Conservation (phyloP, 2,329 filamentous ascomycete species). For the Achaetomium macrosporum region DNA sequence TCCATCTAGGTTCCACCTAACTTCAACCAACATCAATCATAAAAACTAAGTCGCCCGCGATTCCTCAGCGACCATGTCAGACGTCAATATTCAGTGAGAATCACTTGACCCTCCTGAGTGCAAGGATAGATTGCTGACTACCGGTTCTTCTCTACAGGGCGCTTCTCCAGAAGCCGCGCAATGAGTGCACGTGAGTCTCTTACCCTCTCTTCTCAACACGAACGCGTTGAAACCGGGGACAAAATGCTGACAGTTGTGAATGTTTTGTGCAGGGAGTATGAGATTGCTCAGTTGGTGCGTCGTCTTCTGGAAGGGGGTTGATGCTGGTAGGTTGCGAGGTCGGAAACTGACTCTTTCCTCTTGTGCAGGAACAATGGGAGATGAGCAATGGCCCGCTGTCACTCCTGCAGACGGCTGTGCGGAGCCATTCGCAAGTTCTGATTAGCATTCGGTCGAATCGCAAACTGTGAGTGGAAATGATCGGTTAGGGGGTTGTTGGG, state of each 20-base stretch:
- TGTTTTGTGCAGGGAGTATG: constrained; percentile 65
- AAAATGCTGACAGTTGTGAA: not conserved
- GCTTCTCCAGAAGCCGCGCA: constrained; percentile 25
- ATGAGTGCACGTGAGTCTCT: constrained; percentile 25
- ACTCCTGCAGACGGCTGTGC: constrained; percentile 93
- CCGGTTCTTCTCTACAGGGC: constrained; percentile 20
- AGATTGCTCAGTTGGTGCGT: constrained; percentile 60
- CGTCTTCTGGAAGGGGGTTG: constrained; percentile 18
- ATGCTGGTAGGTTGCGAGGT: not conserved
- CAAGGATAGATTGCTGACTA: constrained; percentile 25
- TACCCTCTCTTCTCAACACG: not conserved
- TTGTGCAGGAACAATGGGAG: constrained; percentile 20
- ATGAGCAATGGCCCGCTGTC: constrained; percentile 71
- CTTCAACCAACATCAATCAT: constrained; percentile 12
- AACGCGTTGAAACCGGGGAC: not conserved
- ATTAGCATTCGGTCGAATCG: constrained; percentile 98
- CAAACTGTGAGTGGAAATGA: constrained; percentile 54
- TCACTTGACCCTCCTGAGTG: not conserved
- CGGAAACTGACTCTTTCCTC: constrained; percentile 36
- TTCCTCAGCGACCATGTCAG: constrained; percentile 46
- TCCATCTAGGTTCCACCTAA: not conserved
- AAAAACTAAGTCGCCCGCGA: not conserved
- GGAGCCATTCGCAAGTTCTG: constrained; percentile 89
- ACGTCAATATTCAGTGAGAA: constrained; percentile 66
- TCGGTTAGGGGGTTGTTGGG: too few relatives aligned